These are phyloP conservation scores for Aspergillus niger DNA, from an alignment of 2,329 filamentous ascomycete species.

Conservation along the genomic window DNA sequence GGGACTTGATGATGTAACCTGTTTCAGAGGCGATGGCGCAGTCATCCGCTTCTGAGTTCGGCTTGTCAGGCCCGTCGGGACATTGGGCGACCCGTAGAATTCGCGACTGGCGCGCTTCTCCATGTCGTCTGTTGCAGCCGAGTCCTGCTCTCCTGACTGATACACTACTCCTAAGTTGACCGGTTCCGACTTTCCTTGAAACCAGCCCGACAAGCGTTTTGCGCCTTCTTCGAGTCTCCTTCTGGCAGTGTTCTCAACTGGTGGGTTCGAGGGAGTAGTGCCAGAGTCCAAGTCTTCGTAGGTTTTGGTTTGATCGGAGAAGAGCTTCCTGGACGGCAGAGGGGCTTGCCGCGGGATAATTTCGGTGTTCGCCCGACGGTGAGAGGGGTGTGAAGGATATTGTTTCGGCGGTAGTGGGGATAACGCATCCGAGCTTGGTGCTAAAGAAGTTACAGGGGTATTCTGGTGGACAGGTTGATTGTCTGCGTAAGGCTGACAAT, in stretches of 20 bases:
- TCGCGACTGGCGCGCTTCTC: slow-evolving; percentile 18
- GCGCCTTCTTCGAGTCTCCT: slow-evolving; percentile 37
- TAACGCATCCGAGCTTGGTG: slow-evolving; percentile 19
- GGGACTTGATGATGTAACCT: slow-evolving; percentile 37
- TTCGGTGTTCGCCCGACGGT: slow-evolving; percentile 41
- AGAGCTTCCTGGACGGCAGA: slow-evolving; percentile 24
- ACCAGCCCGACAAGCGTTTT: slow-evolving; percentile 52
- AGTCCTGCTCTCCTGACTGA: slow-evolving; percentile 16
- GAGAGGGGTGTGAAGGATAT: slow-evolving; percentile 24
- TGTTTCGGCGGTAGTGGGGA: slow-evolving; percentile 19
- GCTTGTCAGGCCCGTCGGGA: slow-evolving; percentile 16
- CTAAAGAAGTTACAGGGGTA: slow-evolving; percentile 19
- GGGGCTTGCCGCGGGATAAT: slow-evolving; percentile 29
- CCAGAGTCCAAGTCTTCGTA: slow-evolving; percentile 25
- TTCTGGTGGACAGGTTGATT: slow-evolving; percentile 15
- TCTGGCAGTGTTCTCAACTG: slow-evolving; percentile 30
- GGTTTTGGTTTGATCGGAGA: slow-evolving; percentile 28
- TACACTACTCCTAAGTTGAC: slow-evolving; percentile 46
- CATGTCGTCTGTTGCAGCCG: slow-evolving; percentile 18
- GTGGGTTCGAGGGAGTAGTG: slow-evolving; percentile 13
- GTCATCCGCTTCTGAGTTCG: slow-evolving; percentile 34
- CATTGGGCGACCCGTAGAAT: slow-evolving; percentile 18
- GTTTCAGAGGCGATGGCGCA: slow-evolving; percentile 35
- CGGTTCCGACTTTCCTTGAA: slow-evolving; percentile 55
- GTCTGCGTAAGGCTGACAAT: slow-evolving; percentile 19